phyloP scores from a whole-genome alignment of 352 stramenopile genomes.

The Pythium scleroteichum region DNA sequence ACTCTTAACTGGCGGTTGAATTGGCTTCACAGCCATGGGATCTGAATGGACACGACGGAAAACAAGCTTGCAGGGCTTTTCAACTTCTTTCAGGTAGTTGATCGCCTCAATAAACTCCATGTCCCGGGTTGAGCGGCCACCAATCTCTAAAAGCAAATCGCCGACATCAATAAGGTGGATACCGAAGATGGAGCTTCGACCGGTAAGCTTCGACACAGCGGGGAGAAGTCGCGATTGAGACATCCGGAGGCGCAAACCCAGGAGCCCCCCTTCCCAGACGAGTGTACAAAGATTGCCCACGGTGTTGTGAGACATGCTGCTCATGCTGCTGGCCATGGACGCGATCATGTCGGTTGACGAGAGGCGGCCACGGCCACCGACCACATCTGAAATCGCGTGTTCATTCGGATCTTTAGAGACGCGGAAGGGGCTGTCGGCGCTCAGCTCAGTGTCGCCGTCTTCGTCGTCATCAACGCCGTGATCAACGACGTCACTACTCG shows the following conservation, averaged over 20 bases:
- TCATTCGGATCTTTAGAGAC: constrained; percentile 53
- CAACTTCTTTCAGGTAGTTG: constrained; percentile 76
- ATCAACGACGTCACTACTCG: constrained; percentile 35
- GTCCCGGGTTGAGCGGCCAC: constrained; percentile 59
- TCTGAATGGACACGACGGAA: constrained; percentile 71
- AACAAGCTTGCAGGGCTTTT: constrained; percentile 76
- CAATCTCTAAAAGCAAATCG: constrained; percentile 78
- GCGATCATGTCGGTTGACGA: constrained; percentile 75
- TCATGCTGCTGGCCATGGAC: constrained; percentile 65
- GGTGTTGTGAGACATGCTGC: constrained; percentile 52
- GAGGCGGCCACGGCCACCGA: constrained; percentile 64
- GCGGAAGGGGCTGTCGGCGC: constrained; percentile 28
- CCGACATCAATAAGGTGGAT: constrained; percentile 86
- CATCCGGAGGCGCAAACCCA: constrained; percentile 75
- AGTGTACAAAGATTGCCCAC: constrained; percentile 78
- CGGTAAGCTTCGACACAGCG: constrained; percentile 83
- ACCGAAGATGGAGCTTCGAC: constrained; percentile 81
- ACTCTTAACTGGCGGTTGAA: constrained; percentile 74
- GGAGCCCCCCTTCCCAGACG: constrained; percentile 79
- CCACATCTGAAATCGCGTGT: constrained; percentile 47
- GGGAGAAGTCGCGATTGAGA: constrained; percentile 81
- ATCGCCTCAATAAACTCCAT: constrained; percentile 88
- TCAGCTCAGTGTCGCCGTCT: constrained; percentile 27
- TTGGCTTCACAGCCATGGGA: constrained; percentile 75
- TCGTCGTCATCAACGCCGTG: constrained; percentile 45